Percentiles rank a stretch among this genome's conserved stretches.
Evolutionary conservation across 148 eudicot genomes (phyloP).

Genomic region (Camellia japonica): DNA sequence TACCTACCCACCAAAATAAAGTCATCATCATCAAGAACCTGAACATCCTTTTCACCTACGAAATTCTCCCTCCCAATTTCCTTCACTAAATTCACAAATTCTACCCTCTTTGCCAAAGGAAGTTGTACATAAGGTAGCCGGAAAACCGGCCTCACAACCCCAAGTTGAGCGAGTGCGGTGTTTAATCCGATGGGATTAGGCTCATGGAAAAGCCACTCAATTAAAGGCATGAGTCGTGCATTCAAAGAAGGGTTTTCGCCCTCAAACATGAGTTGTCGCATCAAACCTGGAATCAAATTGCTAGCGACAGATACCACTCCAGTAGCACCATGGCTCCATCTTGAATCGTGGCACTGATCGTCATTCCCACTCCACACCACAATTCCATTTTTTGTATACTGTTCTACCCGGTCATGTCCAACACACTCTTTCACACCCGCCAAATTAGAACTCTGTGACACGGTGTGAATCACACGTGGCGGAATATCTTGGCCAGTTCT

Average conservation of each 20-base stretch:
- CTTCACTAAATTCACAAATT: constrained; percentile 72
- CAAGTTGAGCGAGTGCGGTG: constrained; percentile 85
- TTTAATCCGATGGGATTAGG: constrained; percentile 85
- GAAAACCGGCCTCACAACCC: constrained; percentile 75
- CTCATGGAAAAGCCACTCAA: constrained; percentile 77
- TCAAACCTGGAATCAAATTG: constrained; percentile 71
- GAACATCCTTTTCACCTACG: constrained; percentile 62
- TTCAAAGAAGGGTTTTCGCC: constrained; percentile 63
- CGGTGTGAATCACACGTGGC: constrained; percentile 45
- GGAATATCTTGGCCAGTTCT: constrained; percentile 86
- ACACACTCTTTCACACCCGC: constrained; percentile 86
- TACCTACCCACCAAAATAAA: constrained; percentile 70
- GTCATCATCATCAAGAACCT: constrained; percentile 66
- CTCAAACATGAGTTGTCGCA: constrained; percentile 66
- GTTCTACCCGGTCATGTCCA: constrained; percentile 64
- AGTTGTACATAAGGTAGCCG: constrained; percentile 79
- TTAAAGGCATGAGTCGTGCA: constrained; percentile 52
- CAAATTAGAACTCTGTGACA: constrained; percentile 50
- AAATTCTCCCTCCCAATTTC: constrained; percentile 75
- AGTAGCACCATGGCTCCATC: constrained; percentile 73
- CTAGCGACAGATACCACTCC: constrained; percentile 81
- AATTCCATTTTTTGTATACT: constrained; percentile 51
- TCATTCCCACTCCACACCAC: constrained; percentile 91
- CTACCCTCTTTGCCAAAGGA: constrained; percentile 61
- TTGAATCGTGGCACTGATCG: constrained; percentile 77